These are phyloP conservation scores for Nyctanthes arbortristis DNA, from an alignment of 257 asterid genomes.

Conservation along the genomic window DNA sequence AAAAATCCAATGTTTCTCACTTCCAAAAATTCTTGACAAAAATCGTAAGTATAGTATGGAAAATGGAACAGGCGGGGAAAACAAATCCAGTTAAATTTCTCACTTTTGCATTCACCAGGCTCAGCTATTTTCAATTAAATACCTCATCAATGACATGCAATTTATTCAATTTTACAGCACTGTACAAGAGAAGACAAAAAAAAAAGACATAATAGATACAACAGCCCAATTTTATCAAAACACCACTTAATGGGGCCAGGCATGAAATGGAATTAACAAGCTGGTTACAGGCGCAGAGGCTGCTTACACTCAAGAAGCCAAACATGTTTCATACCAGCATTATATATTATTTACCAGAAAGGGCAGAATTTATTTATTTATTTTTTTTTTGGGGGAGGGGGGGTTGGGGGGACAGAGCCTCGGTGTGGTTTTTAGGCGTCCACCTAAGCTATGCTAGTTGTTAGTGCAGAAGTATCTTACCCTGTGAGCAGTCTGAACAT, in stretches of 20 bases:
- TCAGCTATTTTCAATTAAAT: conserved; percentile 1
- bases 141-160: background rate
- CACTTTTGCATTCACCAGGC: background rate
- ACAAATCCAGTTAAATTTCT: background rate
- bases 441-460: too few relatives aligned
- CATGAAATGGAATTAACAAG: background rate
- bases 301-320: too few relatives aligned
- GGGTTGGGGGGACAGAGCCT: too few relatives aligned
- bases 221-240: background rate
- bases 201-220: background rate
- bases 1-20: background rate
- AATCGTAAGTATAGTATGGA: background rate
- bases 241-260: background rate
- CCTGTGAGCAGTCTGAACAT: conserved; percentile 97
- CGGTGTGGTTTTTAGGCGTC: too few relatives aligned
- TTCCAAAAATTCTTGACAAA: background rate
- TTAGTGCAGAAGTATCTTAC: conserved; percentile 51
- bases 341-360: conserved; percentile 8
- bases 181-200: background rate
- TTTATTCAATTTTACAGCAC: background rate
- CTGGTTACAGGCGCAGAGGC: conserved; percentile 11
- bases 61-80: background rate
- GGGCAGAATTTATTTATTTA: too few relatives aligned
- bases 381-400: too few relatives aligned
- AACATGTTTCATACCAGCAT: conserved; percentile 5